Evolutionary conservation across 2,329 filamentous ascomycete species (phyloP), one percentile per base, ranked within the genome.

Genomic region (Stachybotrys echinatus): DNA sequence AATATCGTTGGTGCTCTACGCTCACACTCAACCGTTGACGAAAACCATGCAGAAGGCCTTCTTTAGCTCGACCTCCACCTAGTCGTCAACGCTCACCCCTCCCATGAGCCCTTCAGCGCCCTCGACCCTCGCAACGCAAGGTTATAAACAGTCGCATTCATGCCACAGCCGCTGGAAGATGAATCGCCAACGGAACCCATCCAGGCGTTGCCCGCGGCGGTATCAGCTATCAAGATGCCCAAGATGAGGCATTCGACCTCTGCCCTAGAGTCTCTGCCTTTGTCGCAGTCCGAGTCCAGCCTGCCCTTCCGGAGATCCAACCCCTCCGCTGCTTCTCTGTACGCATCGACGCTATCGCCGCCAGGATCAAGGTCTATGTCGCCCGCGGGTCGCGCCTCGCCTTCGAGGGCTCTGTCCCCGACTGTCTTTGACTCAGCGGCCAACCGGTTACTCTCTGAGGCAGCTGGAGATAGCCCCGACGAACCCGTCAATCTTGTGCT

Each of bases 401-500:
- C 81, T 5, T 80, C 79, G n/a, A 75, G 74, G 45, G 68, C 74
- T 49, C 73, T 80, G 22, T 76, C 81, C 2, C 74, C 80, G 38
- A 84, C 84, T 21, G 74, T 87, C 37, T 81, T 83, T 54, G 76
- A 75, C 27, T 69, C 70, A 27, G 67, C 70, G 14, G 62, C 68
- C 12, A 71, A 69, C 46, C 72, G 73, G 49, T 72, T 71, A 10
- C 66, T 79, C 3, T 64, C 74, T 3, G 73, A 75, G 37, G 67
- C 63, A 38, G 66, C 66, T 1, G 71, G 68, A 12, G 73, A 75
- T 42, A 72, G 67, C 50, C 75, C 76, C 2, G 71, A 74, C 12
- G 80, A 84, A 51, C 80, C 81, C 27, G 66, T 83, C 20, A 79
- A 77, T 55, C 73, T 96, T 46, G 85, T 97, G 42, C 75, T 95